phyloP scores from a whole-genome alignment of 352 stramenopile species.

The Salisapilia sapeloensis region DNA sequence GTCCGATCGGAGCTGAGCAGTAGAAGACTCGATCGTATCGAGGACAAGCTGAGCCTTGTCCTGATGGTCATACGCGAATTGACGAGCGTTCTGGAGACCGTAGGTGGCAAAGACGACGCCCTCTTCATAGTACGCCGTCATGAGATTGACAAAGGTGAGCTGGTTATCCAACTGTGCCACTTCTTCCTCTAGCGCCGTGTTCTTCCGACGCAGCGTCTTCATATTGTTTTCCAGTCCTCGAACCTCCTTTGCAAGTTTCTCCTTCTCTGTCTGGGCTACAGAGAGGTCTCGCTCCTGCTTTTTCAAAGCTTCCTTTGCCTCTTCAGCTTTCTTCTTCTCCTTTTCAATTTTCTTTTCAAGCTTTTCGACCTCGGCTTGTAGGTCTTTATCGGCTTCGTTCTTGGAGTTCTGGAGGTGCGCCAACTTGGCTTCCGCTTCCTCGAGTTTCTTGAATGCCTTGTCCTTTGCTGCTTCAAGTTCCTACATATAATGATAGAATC shows the following conservation, averaged over 20 bases:
- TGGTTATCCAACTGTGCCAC: slow-evolving; percentile 34
- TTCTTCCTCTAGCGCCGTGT: slow-evolving; percentile 32
- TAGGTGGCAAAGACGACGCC: slow-evolving; percentile 31
- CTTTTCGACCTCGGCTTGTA: slow-evolving; percentile 7
- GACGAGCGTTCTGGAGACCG: slow-evolving; percentile 13
- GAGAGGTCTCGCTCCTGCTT: slow-evolving; percentile 14
- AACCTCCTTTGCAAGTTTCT: slow-evolving; percentile 17
- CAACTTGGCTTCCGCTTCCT: slow-evolving; percentile 4
- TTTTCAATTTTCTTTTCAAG: slow-evolving; percentile 11
- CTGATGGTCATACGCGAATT: slow-evolving; percentile 20
- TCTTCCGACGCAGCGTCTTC: slow-evolving; percentile 34
- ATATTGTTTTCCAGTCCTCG: slow-evolving; percentile 26
- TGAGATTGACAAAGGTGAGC: slow-evolving; percentile 37
- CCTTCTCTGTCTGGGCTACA: slow-evolving; percentile 8
- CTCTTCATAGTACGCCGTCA: slow-evolving; percentile 71
- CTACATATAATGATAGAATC: not conserved
- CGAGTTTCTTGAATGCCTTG: no score
- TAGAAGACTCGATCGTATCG: slow-evolving; percentile 22
- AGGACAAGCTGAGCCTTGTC: slow-evolving; percentile 27
- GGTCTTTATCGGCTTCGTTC: no score
- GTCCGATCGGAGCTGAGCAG: slow-evolving; percentile 18
- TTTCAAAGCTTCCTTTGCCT: slow-evolving; percentile 8
- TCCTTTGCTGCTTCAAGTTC: not conserved
- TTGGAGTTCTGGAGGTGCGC: slow-evolving; percentile 2
- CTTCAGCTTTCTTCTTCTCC: slow-evolving; percentile 2